Evolutionary conservation across 106 monocot genomes (phyloP), one percentile per base, ranked within the genome.

Genomic region (Platanthera guangdongensis): DNA sequence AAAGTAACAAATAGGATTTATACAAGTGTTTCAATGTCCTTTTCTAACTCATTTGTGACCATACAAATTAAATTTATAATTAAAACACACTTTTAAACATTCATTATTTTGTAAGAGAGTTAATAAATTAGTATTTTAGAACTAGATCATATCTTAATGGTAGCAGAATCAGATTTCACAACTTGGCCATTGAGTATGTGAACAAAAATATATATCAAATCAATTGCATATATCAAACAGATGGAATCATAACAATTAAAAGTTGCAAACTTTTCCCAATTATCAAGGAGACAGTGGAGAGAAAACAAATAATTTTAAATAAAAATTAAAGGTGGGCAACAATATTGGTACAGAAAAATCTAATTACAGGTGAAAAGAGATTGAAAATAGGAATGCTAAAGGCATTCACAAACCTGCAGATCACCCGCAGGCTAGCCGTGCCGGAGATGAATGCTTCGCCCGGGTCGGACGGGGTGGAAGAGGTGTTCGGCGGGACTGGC

Each of bases 161-260:
- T 84, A 52, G 97, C 97, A 68, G 94, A 94, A 85, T 99, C 97
- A 79, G 94, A 94, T 79, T 99, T 99, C 22, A 99, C 87, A 52
- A 99, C 97, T 77, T 99, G 97, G 15, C 94, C 81, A 76, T 99
- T 92, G 45, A 99, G 86, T 48, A 99, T 69, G 94, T 99, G 84
- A 68, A 73, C 9, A 15, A 71, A 60, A 72, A 45, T 9, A 75
- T 47, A 5, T n/a, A 12, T 14, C 1, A 72, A 51, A 51, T 50
- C 48, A 51, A 9, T 49, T 21, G 11, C 72, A 21, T 50, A 72
- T n/a, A 72, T 50, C 13, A 72, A 19, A 72, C 49, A 50, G 1
- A 30, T 30, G 9, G 22, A 30, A 65, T 65, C 10, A 65, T 30
- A 30, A 25, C 10, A 4, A 4, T 4, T 30, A 30, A 28, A 7